These are phyloP conservation scores for Backusella liffmaniae DNA, from an alignment of 192 early-diverging fungal species.

Conservation along the genomic window DNA sequence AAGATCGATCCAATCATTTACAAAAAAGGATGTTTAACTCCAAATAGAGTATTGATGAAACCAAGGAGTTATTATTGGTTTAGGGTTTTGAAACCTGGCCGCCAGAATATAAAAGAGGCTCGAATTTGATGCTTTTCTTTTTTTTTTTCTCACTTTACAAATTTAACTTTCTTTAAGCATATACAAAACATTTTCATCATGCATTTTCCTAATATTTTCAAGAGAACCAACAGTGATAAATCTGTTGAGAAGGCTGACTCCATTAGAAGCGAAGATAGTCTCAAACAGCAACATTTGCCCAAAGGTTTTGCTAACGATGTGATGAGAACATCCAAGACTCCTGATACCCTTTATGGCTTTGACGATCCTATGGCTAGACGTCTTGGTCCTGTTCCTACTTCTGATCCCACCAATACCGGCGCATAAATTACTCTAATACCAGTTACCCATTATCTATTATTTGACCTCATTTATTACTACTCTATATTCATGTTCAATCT, in stretches of 20 bases:
- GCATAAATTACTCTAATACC: constrained; percentile 1
- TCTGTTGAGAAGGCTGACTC: not conserved
- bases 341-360: constrained; percentile 13
- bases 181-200: not conserved
- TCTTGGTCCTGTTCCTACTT: constrained; percentile 11
- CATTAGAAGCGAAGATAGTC: not conserved
- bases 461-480: not conserved
- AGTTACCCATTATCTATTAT: not conserved
- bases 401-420: constrained; percentile 17
- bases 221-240: not conserved
- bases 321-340: not conserved
- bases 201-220: constrained; percentile 10
- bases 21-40: not conserved
- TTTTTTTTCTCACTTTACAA: not conserved
- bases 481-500: not conserved
- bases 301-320: constrained; percentile 12
- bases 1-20: not conserved
- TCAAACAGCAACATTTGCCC: not conserved
- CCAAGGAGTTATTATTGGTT: not conserved
- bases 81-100: not conserved
- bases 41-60: constrained; percentile 1
- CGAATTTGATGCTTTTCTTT: not conserved
- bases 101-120: not conserved
- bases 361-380: constrained; percentile 13
- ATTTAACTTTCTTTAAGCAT: not conserved